Conservation (phyloP, 768 basidiomycete species). For the Auriscalpium orientale region DNA sequence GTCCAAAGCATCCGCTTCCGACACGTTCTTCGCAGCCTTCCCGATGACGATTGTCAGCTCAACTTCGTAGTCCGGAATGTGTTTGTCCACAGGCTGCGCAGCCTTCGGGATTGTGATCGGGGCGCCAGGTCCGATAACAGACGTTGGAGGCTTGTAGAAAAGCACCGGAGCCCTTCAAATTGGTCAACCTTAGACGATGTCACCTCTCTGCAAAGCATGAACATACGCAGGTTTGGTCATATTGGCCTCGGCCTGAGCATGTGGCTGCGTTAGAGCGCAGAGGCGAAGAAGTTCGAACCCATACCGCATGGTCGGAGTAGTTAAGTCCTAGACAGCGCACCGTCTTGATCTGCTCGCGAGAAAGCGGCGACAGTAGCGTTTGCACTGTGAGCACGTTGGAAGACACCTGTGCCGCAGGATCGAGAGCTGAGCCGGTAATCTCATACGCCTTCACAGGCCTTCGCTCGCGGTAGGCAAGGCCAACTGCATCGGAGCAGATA, state of each 20-base stretch:
- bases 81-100: conserved; percentile 62
- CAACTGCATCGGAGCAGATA: conserved; percentile 35
- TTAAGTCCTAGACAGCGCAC: conserved; percentile 77
- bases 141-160: conserved; percentile 70
- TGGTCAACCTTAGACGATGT: too few species aligned
- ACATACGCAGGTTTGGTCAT: conserved; percentile 56
- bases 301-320: conserved; percentile 78
- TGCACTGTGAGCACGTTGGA: conserved; percentile 60
- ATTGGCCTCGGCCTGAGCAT: conserved; percentile 55
- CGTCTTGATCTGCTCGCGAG: conserved; percentile 55
- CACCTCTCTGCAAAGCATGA: neutral
- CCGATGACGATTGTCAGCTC: conserved; percentile 81
- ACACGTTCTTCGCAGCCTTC: conserved; percentile 71
- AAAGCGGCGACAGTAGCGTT: conserved; percentile 60
- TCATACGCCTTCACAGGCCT: conserved; percentile 60
- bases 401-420: conserved; percentile 58
- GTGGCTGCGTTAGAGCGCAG: neutral
- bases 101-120: conserved; percentile 57
- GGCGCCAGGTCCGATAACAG: conserved; percentile 65
- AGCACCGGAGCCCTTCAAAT: conserved; percentile 53
- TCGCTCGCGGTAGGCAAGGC: conserved; percentile 43
- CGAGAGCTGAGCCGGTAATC: conserved; percentile 62
- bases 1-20: conserved; percentile 73
- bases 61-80: conserved; percentile 77
- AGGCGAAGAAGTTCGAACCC: conserved; percentile 13